Conservation (phyloP, 176 grass and related monocot species). For the Tillandsia leiboldiana region DNA sequence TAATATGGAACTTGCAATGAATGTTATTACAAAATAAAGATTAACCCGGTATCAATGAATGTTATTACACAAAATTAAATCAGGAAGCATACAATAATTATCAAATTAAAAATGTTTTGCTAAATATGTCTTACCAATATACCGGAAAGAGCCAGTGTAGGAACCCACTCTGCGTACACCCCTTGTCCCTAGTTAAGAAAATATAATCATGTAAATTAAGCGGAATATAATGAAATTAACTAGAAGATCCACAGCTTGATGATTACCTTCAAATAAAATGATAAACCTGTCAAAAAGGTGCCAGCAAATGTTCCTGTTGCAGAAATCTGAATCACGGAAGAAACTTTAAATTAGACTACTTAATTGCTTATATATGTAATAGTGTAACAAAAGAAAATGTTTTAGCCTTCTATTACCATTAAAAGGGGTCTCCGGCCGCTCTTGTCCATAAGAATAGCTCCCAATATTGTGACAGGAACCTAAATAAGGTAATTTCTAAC, state of each 20-base stretch:
- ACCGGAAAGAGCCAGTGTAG: conserved; percentile 50
- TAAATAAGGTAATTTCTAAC: conserved; percentile 16
- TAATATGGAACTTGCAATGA: too few relatives aligned
- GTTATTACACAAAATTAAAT: too few relatives aligned
- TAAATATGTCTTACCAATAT: conserved; percentile 42
- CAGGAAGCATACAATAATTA: too few relatives aligned
- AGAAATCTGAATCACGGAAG: conserved; percentile 44
- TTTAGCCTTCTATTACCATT: conserved; percentile 38
- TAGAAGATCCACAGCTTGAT: conserved; percentile 2
- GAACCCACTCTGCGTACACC: conserved; percentile 39
- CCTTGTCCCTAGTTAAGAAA: conserved; percentile 39
- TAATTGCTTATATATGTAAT: not conserved
- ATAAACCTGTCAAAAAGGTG: conserved; percentile 49
- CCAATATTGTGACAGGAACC: conserved; percentile 62
- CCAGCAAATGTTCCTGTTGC: conserved; percentile 65
- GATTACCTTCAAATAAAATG: conserved; percentile 66
- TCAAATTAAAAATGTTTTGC: not conserved
- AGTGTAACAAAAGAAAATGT: not conserved
- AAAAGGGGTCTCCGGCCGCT: conserved; percentile 67
- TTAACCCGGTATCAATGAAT: too few relatives aligned
- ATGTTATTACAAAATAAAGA: too few relatives aligned
- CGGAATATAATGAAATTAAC: conserved; percentile 1
- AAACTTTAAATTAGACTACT: not conserved
- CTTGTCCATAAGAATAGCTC: conserved; percentile 68
- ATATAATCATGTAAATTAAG: conserved; percentile 15